Percentiles rank a stretch among this genome's conserved stretches.
phyloP scores from a whole-genome alignment of 2,329 filamentous ascomycete genomes.

The Aspergillus ruber region DNA sequence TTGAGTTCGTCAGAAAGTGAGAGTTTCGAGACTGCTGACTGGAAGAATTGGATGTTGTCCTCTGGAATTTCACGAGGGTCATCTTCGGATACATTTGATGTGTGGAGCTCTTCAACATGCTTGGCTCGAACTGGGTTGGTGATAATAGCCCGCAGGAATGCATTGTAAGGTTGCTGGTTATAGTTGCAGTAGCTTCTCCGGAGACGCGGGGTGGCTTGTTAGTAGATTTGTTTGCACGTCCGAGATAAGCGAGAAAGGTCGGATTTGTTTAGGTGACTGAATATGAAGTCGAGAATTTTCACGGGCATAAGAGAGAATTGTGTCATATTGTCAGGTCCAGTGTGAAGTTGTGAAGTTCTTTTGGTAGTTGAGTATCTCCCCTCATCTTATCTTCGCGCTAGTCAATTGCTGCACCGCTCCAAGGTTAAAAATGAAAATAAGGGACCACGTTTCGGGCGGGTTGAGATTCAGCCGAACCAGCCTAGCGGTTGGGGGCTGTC shows the following conservation, averaged over 20 bases:
- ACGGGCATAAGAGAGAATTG: not conserved
- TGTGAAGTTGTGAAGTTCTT: no score
- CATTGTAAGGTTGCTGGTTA: not conserved
- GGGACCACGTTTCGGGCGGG: no score
- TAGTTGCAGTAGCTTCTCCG: not conserved
- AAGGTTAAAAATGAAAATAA: no score
- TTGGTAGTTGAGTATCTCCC: no score
- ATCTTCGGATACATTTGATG: not conserved
- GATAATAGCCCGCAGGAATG: not conserved
- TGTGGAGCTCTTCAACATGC: not conserved
- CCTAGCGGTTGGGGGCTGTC: no score
- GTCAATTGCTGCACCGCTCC: no score
- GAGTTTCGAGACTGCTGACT: not conserved
- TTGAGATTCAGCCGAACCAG: no score
- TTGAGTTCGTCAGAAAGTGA: not conserved
- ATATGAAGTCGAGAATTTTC: not conserved
- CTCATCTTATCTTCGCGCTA: no score
- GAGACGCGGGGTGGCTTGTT: not conserved
- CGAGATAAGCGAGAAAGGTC: not conserved
- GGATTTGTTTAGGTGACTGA: not conserved
- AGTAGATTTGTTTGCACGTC: not conserved
- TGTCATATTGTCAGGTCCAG: not conserved
- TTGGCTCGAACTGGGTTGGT: not conserved
- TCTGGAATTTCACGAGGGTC: not conserved
- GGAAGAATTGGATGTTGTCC: not conserved